These are phyloP conservation scores for Juncus effusus DNA, from an alignment of 176 grass and related monocot genomes.

Conservation along the genomic window DNA sequence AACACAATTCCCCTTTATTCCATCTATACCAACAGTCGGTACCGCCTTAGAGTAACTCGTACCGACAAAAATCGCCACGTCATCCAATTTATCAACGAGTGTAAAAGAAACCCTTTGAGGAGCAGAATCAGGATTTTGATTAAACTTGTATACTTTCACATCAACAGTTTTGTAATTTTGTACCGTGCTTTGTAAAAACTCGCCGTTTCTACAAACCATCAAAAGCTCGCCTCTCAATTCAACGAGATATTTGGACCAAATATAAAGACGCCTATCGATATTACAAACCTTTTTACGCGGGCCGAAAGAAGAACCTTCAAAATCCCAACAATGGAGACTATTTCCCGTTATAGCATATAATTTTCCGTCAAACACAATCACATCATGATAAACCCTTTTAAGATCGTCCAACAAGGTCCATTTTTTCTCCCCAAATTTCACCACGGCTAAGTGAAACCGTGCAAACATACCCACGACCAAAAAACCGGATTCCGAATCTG, in stretches of 20 bases:
- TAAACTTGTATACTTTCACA: slow-evolving; percentile 8
- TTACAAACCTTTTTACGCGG: too few relatives aligned
- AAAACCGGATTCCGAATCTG: not conserved
- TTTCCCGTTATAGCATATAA: not conserved
- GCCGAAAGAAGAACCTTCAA: not conserved
- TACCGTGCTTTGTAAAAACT: not conserved
- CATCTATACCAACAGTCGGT: not conserved
- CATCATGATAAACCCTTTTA: not conserved
- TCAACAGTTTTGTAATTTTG: not conserved
- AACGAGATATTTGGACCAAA: slow-evolving; percentile 6
- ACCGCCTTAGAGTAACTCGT: not conserved
- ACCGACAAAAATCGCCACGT: slow-evolving; percentile 13
- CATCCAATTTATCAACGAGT: not conserved
- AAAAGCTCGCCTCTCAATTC: not conserved
- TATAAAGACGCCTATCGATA: not conserved
- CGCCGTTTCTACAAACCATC: not conserved
- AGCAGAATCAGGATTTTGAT: not conserved
- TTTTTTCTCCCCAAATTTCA: not conserved
- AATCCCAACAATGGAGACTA: slow-evolving; percentile 3
- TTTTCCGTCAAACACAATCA: slow-evolving; percentile 1
- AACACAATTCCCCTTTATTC: slow-evolving; percentile 3
- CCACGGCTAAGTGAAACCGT: not conserved
- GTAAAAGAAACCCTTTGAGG: too few relatives aligned
- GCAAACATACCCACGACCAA: not conserved
- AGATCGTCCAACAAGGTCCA: not conserved